Evolutionary conservation across 257 asterid genomes (phyloP).

Genomic region (Euphrasia confusa): DNA sequence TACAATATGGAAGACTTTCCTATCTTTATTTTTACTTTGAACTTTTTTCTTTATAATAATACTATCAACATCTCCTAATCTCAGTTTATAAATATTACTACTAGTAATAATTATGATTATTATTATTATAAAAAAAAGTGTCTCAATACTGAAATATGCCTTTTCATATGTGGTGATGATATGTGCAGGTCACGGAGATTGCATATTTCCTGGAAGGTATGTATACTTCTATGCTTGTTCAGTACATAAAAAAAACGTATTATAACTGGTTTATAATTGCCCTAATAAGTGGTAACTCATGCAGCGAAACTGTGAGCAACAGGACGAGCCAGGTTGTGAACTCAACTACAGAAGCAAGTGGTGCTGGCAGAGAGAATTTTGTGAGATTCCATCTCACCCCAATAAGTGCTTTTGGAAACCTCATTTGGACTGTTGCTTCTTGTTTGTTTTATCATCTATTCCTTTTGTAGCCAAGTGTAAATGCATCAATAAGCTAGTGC

Average conservation of each 20-base stretch:
- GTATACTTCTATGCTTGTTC: constrained; percentile 29
- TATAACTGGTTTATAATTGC: no score
- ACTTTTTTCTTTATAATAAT: not conserved
- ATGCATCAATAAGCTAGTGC: constrained; percentile 26
- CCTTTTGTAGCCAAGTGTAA: constrained; percentile 38
- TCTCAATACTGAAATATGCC: constrained; percentile 28
- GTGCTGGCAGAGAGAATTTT: constrained; percentile 38
- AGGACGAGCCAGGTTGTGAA: constrained; percentile 67
- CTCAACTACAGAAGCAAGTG: constrained; percentile 63
- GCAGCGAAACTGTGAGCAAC: constrained; percentile 62
- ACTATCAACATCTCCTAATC: no score
- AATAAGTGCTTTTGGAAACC: constrained; percentile 25
- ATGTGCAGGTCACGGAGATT: constrained; percentile 90
- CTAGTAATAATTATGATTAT: not conserved
- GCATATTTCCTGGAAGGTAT: constrained; percentile 98
- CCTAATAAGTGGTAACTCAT: constrained; percentile 16
- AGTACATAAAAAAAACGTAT: not conserved
- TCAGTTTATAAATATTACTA: not conserved
- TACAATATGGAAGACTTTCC: not conserved
- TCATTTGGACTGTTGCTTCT: constrained; percentile 29
- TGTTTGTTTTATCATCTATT: constrained; percentile 37
- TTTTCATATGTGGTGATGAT: constrained; percentile 32
- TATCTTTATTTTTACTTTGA: not conserved
- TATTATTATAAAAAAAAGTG: not conserved
- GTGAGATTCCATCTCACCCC: constrained; percentile 30